Evolutionary conservation across 2,329 filamentous ascomycete genomes (phyloP), one percentile per base, ranked within the genome.

Genomic region (Talaromyces marneffei): DNA sequence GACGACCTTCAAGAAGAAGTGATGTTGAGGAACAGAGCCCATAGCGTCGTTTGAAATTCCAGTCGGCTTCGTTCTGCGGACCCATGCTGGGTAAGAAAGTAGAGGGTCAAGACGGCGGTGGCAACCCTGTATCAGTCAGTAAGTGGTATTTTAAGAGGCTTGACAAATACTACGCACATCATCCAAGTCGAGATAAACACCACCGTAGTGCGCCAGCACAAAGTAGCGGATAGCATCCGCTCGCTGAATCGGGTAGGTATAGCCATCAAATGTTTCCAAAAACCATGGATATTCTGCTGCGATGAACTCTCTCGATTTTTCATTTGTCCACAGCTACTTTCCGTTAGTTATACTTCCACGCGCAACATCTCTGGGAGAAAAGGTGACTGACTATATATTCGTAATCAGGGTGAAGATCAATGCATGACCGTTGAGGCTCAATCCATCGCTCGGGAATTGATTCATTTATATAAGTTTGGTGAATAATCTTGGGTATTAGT

Each of bases 41-140:
- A 92, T 91, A 42, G 87, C 87, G 69, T 92, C 89, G 77, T 92
- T 92, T 66, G 87, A 89, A 67, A 92, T 90, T 64, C 89, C 89
- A 1, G 89, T 92, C 2, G 90, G 90, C 2, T 83, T 78, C 0
- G 90, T 92, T 65, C 85, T 84, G 65, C 87, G 85, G 14, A 89
- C 80, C 83, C 86, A 90, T 44, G 87, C 86, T 18, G 85, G 85
- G 74, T 89, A 90, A 56, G 81, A 79, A 61, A 88, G 83, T 14
- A 89, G 81, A 58, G 87, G 86, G 68, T 90, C 87, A 53, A 90
- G 80, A 55, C 83, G 82, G 62, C 85, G 83, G 66, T 86, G 83
- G 78, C 87, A 91, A 67, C 87, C 87, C 84, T 87, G 42, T 20
- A 27, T 25, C 6, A 52, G 37, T 62, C 12, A 61, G 59, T 33